Evolutionary conservation across 257 asterid genomes (phyloP).

Genomic region (Mentha longifolia): DNA sequence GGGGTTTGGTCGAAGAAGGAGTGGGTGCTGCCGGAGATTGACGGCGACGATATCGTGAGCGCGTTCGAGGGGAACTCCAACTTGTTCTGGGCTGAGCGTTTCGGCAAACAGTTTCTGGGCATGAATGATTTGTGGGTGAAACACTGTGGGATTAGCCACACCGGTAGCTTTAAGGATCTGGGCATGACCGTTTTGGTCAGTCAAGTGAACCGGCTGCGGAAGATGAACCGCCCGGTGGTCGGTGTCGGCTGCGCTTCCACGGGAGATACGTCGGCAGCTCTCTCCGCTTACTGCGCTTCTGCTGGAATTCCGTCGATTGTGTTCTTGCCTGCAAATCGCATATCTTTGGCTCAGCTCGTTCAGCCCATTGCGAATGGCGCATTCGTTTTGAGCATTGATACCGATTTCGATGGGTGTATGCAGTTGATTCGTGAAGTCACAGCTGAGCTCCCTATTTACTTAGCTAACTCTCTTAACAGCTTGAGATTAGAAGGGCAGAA

Average conservation of each 20-base stretch:
- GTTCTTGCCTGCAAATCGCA: slow-evolving; percentile 70
- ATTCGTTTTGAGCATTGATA: slow-evolving; percentile 76
- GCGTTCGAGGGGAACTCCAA: slow-evolving; percentile 81
- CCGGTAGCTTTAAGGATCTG: slow-evolving; percentile 79
- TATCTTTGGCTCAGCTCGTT: slow-evolving; percentile 77
- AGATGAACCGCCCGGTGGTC: slow-evolving; percentile 71
- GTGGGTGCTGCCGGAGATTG: slow-evolving; percentile 84
- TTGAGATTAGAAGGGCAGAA: slow-evolving; percentile 87
- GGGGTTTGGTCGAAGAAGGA: slow-evolving; percentile 95
- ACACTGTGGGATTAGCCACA: slow-evolving; percentile 83
- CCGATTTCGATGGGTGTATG: slow-evolving; percentile 96
- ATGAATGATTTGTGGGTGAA: slow-evolving; percentile 88
- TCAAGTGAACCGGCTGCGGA: slow-evolving; percentile 72
- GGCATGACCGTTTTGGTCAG: slow-evolving; percentile 91
- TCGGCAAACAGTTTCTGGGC: slow-evolving; percentile 80
- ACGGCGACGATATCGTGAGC: slow-evolving; percentile 70
- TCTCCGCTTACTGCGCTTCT: slow-evolving; percentile 77
- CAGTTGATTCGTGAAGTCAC: slow-evolving; percentile 85
- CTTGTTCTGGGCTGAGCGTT: slow-evolving; percentile 89
- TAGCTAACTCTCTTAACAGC: slow-evolving; percentile 84
- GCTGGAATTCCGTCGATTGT: slow-evolving; percentile 88
- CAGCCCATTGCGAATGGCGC: slow-evolving; percentile 95
- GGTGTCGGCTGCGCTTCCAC: slow-evolving; percentile 91
- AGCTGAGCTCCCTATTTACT: slow-evolving; percentile 75
- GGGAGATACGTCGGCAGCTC: slow-evolving; percentile 82